Evolutionary conservation across 2,329 filamentous ascomycete genomes (phyloP).

Genomic region (Colletotrichum tamarilloi): DNA sequence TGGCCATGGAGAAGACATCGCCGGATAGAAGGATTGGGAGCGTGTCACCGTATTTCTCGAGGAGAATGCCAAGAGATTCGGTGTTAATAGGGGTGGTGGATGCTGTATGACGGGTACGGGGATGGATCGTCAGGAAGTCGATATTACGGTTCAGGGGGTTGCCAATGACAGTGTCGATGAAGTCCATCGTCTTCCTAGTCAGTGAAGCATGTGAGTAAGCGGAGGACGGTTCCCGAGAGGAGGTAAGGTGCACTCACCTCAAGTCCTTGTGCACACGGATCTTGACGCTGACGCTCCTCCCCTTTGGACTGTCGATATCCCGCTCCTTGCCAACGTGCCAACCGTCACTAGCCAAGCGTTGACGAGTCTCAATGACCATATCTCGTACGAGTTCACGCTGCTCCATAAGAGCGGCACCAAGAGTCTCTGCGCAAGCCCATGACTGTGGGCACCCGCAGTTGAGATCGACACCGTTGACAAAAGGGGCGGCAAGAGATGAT

Average conservation of each 20-base stretch:
- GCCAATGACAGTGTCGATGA: constrained; percentile 70
- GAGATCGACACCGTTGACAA: constrained; percentile 73
- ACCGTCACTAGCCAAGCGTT: constrained; percentile 61
- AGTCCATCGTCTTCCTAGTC: constrained; percentile 66
- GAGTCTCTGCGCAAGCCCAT: constrained; percentile 75
- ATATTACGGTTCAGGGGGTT: constrained; percentile 62
- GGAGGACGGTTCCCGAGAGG: neutral
- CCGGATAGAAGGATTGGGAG: constrained; percentile 76
- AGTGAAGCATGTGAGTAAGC: neutral
- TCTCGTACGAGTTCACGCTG: constrained; percentile 72
- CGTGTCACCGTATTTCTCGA: constrained; percentile 60
- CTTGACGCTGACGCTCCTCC: constrained; percentile 75
- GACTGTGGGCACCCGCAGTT: constrained; percentile 81
- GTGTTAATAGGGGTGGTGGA: constrained; percentile 71
- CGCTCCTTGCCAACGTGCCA: constrained; percentile 60
- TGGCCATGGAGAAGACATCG: constrained; percentile 70
- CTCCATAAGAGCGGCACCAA: constrained; percentile 78
- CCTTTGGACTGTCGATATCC: constrained; percentile 55
- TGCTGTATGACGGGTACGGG: constrained; percentile 70
- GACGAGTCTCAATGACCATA: constrained; percentile 70
- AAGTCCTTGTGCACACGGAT: constrained; percentile 76
- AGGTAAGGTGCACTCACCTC: constrained; percentile 48
- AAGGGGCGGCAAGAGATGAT: constrained; percentile 70
- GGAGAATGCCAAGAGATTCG: constrained; percentile 68
- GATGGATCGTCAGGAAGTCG: constrained; percentile 78